Evolutionary conservation across 805 yeast genomes (phyloP).

Genomic region (Cyberlindnera mycetangii): DNA sequence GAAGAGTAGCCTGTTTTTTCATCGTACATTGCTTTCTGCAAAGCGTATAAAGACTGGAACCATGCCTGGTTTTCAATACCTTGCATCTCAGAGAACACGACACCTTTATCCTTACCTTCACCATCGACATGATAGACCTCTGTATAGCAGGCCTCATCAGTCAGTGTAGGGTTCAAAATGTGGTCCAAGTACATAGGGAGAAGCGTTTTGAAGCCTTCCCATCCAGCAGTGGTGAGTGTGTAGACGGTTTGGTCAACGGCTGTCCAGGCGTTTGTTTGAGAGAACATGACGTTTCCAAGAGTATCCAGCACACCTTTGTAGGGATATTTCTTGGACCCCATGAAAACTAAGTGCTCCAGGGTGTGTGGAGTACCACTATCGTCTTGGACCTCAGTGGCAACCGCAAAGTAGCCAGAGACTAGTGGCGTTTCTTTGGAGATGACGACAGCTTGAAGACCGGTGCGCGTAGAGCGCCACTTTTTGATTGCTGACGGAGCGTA

Average conservation of each 20-base stretch:
- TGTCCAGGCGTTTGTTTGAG: slow-evolving; percentile 96
- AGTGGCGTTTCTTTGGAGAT: slow-evolving; percentile 81
- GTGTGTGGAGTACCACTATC: slow-evolving; percentile 96
- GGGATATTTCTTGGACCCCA: slow-evolving; percentile 89
- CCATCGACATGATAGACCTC: slow-evolving; percentile 96
- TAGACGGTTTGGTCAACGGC: slow-evolving; percentile 94
- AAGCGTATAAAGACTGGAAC: slow-evolving; percentile 58
- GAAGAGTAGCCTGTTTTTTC: slow-evolving; percentile 77
- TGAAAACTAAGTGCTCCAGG: slow-evolving; percentile 86
- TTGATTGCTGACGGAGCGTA: slow-evolving; percentile 68
- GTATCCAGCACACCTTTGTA: slow-evolving; percentile 89
- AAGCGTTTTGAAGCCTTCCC: slow-evolving; percentile 86
- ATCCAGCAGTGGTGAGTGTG: slow-evolving; percentile 88
- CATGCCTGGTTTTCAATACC: slow-evolving; percentile 80
- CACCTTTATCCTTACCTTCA: slow-evolving; percentile 88
- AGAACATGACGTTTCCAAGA: slow-evolving; percentile 78
- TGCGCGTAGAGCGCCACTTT: slow-evolving; percentile 74
- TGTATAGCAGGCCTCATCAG: slow-evolving; percentile 87
- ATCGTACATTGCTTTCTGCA: slow-evolving; percentile 54
- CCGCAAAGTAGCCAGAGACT: slow-evolving; percentile 92
- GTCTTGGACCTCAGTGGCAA: slow-evolving; percentile 85
- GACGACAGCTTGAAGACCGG: slow-evolving; percentile 80
- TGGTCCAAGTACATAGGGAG: slow-evolving; percentile 92
- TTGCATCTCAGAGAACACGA: slow-evolving; percentile 96
- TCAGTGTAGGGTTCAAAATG: slow-evolving; percentile 74